Base-by-base conservation (phyloP, 2,329 filamentous ascomycete species). In the Chaetomiaceae sp. region DNA sequence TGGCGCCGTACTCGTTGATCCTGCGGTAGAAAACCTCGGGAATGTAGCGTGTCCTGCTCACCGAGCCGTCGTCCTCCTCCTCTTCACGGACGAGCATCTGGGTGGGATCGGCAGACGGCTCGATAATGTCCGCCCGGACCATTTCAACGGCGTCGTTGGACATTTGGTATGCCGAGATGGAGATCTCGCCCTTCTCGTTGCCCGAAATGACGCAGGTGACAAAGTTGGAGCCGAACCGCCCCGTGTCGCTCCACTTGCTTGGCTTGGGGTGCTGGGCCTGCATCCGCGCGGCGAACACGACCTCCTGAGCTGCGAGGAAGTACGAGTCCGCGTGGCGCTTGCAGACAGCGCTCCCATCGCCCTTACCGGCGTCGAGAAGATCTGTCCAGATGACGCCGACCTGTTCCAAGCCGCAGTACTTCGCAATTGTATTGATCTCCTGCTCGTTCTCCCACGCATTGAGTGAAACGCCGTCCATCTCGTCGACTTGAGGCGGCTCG, bases 81-180 rank as follows among this genome's bases (percentile, higher is more conserved):
- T 97, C 92, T 22, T 88, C 87, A 57, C 91, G 90, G 4, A 99
- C 94, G 42, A 99, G 82, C 92, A 99, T 96, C 48, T 92, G 85
- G 6, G 82, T 85, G 2, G 94, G 94, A 59, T 97, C 92, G 27
- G 91, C 91, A 8, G 91, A 97, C 7, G 94, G 89, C 69, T 99
- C 94, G 56, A 99, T 83, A 59, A 99, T 91, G 64, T 97, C 89
- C 36, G 94, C 91, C 58, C 88, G 82, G 23, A 96, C 89, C 94
- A 99, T 99, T 70, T 99, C 94, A 4, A 96, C 91, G 0, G 91
- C 91, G 15, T 94, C 88, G 62, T 96, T 96, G 1, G 92, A 96
- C 59, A 90, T 91, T 70, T 99, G 94, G 65, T 97, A 99, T 0
- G 91, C 85, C 4, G 90, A 89, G 57, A 99, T 89, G 17, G 85